These are phyloP conservation scores for Yamagishiella unicocca DNA, from an alignment of 139 green algal species.

Conservation along the genomic window DNA sequence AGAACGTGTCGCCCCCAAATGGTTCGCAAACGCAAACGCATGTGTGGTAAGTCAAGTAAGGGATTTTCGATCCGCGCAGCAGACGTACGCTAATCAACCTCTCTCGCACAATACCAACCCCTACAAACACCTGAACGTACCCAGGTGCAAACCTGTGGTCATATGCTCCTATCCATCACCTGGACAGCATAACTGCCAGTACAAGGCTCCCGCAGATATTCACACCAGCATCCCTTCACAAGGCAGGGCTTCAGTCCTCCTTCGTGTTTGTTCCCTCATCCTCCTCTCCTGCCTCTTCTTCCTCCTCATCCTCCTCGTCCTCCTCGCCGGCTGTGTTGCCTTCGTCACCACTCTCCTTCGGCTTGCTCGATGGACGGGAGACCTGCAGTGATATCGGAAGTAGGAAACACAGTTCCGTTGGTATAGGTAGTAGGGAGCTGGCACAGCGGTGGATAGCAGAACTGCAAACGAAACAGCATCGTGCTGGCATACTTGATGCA, in stretches of 20 bases:
- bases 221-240: neutral
- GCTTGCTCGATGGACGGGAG: slow-evolving; percentile 30
- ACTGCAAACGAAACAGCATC: too few species aligned
- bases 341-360: slow-evolving; percentile 22
- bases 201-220: neutral
- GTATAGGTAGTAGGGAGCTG: neutral
- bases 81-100: neutral
- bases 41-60: too few species aligned
- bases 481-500: too few species aligned
- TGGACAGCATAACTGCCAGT: neutral
- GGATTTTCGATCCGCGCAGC: too few species aligned
- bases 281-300: slow-evolving; percentile 38
- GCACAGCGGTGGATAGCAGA: neutral
- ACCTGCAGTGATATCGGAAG: neutral
- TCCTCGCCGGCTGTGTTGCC: slow-evolving; percentile 34
- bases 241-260: neutral
- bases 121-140: neutral
- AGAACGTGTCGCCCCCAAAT: too few species aligned
- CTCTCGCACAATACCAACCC: neutral
- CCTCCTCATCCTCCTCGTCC: slow-evolving; percentile 49
- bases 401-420: neutral
- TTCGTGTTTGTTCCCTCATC: slow-evolving; percentile 5
- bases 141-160: too few species aligned
- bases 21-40: too few species aligned
- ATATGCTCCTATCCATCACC: neutral